These are phyloP conservation scores for Blastocystis hominis DNA, from an alignment of 352 stramenopile species.

Conservation along the genomic window DNA sequence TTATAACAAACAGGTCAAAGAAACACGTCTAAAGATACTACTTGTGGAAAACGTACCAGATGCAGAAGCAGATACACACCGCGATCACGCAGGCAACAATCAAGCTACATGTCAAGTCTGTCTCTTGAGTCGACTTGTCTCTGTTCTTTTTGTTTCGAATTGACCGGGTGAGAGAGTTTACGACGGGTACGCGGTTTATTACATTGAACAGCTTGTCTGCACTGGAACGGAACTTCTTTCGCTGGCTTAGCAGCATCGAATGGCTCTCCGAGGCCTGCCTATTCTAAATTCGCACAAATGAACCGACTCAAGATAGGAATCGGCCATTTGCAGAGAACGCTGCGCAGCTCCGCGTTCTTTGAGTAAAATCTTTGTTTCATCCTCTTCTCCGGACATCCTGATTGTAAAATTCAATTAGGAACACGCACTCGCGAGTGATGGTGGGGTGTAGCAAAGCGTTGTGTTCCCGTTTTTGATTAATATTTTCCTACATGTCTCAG, in stretches of 20 bases:
- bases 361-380: neutral
- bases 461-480: neutral
- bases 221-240: neutral
- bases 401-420: neutral
- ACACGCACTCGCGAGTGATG: neutral
- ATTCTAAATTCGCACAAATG: neutral
- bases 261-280: neutral
- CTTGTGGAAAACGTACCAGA: neutral
- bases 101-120: neutral
- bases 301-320: neutral
- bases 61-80: neutral
- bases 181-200: neutral
- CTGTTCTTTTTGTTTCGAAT: neutral
- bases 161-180: neutral
- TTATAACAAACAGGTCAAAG: neutral
- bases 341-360: neutral
- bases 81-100: neutral
- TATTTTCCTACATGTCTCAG: neutral
- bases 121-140: neutral
- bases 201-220: neutral
- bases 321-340: neutral
- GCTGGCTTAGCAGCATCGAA: neutral
- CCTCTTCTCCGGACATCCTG: neutral
- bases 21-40: neutral
- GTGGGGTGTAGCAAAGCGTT: neutral